Conservation (phyloP, 805 yeast genomes). For the Cyberlindnera mycetangii region DNA sequence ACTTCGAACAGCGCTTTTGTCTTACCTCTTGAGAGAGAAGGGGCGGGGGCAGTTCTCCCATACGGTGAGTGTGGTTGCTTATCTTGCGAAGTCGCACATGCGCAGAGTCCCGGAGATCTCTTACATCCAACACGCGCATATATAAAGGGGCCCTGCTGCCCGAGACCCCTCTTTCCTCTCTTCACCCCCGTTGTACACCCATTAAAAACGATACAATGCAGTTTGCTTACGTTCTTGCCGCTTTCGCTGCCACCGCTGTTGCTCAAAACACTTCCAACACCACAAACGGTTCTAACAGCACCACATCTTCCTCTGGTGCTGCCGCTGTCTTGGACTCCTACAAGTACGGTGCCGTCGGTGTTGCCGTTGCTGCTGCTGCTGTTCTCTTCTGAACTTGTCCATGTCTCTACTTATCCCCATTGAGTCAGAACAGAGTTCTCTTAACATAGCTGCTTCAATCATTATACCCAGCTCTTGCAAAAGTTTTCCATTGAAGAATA, state of each 20-base stretch:
- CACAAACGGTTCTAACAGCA: conserved; percentile 10
- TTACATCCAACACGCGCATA: too few relatives aligned
- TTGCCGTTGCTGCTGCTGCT: conserved; percentile 20
- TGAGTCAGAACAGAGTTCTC: too few relatives aligned
- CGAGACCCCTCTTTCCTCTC: not conserved
- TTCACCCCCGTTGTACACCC: not conserved
- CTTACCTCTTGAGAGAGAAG: too few relatives aligned
- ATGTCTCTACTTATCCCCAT: too few relatives aligned
- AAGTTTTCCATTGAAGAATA: not conserved
- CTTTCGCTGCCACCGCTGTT: conserved; percentile 16
- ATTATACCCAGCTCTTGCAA: too few relatives aligned
- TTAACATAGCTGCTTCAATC: too few relatives aligned
- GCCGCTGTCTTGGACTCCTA: conserved; percentile 18
- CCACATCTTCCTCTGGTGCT: conserved; percentile 11
- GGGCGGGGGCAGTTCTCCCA: too few relatives aligned
- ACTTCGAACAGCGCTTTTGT: too few relatives aligned
- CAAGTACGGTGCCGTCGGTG: conserved; percentile 14
- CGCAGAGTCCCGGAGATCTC: too few relatives aligned
- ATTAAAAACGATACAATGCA: conserved; percentile 13
- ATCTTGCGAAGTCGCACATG: too few relatives aligned
- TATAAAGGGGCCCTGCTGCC: not conserved
- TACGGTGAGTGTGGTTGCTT: too few relatives aligned
- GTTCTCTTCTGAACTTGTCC: conserved; percentile 12
- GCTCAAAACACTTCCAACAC: conserved; percentile 13
- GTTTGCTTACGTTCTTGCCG: conserved; percentile 14